phyloP scores from a whole-genome alignment of 2,329 filamentous ascomycete genomes.

The Geosmithia flava region DNA sequence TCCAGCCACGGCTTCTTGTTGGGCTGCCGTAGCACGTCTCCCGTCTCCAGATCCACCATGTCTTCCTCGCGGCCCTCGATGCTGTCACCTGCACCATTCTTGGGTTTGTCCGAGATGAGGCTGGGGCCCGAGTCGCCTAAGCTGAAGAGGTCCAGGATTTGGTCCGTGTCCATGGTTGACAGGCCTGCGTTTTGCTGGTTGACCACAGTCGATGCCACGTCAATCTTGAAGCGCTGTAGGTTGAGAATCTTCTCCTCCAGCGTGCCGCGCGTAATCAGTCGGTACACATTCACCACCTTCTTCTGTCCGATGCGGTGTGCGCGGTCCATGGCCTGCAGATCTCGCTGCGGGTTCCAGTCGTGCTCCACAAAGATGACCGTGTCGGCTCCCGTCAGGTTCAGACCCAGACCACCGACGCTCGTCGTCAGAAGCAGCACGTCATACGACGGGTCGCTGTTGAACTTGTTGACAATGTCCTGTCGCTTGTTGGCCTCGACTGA shows the following conservation, averaged over 20 bases:
- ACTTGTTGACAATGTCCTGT: constrained; percentile 97
- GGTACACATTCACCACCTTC: constrained; percentile 99
- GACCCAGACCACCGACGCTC: constrained; percentile 82
- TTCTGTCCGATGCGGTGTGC: constrained; percentile 98
- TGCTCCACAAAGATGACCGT: constrained; percentile 99
- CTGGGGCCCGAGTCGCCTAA: constrained; percentile 66
- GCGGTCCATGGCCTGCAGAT: constrained; percentile 97
- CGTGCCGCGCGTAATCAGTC: constrained; percentile 88
- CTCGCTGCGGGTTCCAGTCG: constrained; percentile 98
- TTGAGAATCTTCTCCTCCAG: constrained; percentile 97
- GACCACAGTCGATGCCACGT: constrained; percentile 93
- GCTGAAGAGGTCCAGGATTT: constrained; percentile 94
- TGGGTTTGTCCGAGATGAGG: constrained; percentile 48
- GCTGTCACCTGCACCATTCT: constrained; percentile 29
- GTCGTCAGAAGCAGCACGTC: constrained; percentile 90
- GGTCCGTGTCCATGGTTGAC: constrained; percentile 93
- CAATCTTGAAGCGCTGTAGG: constrained; percentile 98
- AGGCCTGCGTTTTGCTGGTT: constrained; percentile 97
- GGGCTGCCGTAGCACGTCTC: constrained; percentile 78
- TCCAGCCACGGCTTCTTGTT: constrained; percentile 95
- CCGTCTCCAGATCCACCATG: constrained; percentile 86
- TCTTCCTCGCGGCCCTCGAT: constrained; percentile 61
- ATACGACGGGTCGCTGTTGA: constrained; percentile 95
- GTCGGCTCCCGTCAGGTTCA: constrained; percentile 93
- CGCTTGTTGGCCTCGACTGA: constrained; percentile 85